Base-by-base conservation (phyloP, 345 rosid genomes). In the Bruguiera sexangula region DNA sequence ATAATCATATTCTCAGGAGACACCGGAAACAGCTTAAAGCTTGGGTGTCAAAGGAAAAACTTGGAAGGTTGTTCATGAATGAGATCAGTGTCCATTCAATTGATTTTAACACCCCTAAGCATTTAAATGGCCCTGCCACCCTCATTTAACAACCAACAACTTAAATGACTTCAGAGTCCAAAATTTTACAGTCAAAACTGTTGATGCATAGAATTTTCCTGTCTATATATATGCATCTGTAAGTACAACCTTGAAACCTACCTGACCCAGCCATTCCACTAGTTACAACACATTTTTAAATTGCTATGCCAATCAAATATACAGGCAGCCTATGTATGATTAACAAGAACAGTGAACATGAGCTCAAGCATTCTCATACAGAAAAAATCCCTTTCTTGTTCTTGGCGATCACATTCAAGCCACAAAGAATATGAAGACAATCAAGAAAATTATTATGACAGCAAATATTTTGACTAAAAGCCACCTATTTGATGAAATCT, bases 401-500 rank as follows among this genome's bases (percentile, higher is more conserved):
- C 37, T 22, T 6, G 3, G 32, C 30, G 37, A 60, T 22, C 48
- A 22, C n/a, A 18, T 39, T 91, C 81, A 90, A 76, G 96, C 96
- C 71, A 90, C 85, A 48, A 90, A 87, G 80, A 84, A 72, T 73
- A 93, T 66, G 78, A 87, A 86, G 56, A 93, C 75, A 62, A 82
- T 75, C 69, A 90, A 79, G 81, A 93, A 87, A 63, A 90, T 69
- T 65, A 91, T 83, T 62, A 94, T 60, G 51, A 89, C 53, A n/a
- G 85, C 88, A 70, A 94, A 94, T 71, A 94, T 85, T 84, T 94
- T 94, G 81, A 94, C 80, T 83, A 91, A 67, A 69, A 94, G 97
- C 98, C 98, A 94, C 82, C 98, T 76, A 73, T 89, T 94, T 57
- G 98, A 94, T 22, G 98, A 89, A 75, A 85, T 89, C 76, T 80